Conservation (phyloP, 129 eudicot genomes). For the Lonicera japonica region DNA sequence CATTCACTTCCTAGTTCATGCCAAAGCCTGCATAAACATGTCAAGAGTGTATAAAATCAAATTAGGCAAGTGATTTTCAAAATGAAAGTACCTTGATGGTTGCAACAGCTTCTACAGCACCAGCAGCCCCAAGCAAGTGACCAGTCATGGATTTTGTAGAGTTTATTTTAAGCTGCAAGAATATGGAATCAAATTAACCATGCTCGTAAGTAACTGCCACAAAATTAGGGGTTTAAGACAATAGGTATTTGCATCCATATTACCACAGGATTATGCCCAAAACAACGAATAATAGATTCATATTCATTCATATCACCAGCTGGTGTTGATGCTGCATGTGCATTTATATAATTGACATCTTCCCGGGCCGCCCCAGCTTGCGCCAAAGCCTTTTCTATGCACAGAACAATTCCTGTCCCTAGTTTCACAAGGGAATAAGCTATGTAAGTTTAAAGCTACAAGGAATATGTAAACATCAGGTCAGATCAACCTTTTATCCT, state of each 20-base stretch:
- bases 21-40: no score
- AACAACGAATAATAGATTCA: constrained; percentile 78
- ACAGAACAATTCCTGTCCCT: constrained; percentile 61
- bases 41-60: no score
- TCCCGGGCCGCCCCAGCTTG: constrained; percentile 84
- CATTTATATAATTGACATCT: constrained; percentile 61
- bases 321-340: constrained; percentile 43
- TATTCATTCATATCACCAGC: constrained; percentile 63
- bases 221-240: neutral
- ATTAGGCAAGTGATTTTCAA: no score
- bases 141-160: constrained; percentile 51
- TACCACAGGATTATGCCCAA: constrained; percentile 83
- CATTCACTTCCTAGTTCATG: no score
- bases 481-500: neutral
- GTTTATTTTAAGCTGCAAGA: constrained; percentile 36
- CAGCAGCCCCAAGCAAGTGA: constrained; percentile 51
- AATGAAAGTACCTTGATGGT: constrained; percentile 38
- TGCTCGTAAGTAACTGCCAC: neutral
- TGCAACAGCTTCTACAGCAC: constrained; percentile 58
- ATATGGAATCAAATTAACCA: neutral
- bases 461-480: neutral
- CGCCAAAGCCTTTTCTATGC: constrained; percentile 91
- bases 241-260: neutral
- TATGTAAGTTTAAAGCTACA: neutral
- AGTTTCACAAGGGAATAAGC: constrained; percentile 9